These are phyloP conservation scores for Claviceps purpurea DNA, from an alignment of 2,329 filamentous ascomycete species.

Conservation along the genomic window DNA sequence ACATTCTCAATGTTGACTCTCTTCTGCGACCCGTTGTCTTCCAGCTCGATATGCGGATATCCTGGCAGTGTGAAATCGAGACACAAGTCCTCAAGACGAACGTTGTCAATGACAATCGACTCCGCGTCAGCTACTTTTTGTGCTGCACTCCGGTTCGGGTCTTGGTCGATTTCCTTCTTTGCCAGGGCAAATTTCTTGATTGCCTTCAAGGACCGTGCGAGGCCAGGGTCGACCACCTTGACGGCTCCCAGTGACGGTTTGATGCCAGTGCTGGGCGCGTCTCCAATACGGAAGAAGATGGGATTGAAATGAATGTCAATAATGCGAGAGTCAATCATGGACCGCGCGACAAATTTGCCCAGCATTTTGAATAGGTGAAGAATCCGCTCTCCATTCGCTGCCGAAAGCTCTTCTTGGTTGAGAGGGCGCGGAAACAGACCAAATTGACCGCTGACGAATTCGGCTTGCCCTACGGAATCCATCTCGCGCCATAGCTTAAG, in stretches of 20 bases:
- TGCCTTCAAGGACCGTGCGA: constrained; percentile 73
- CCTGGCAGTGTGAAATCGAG: constrained; percentile 93
- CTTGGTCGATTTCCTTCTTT: constrained; percentile 71
- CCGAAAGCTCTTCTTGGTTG: constrained; percentile 59
- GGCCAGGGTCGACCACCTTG: constrained; percentile 72
- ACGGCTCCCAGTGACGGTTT: constrained; percentile 79
- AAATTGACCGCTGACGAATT: constrained; percentile 72
- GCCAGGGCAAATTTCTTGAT: constrained; percentile 76
- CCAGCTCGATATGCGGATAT: constrained; percentile 73
- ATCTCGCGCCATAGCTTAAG: constrained; percentile 93
- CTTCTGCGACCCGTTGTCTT: constrained; percentile 59
- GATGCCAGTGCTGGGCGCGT: constrained; percentile 47
- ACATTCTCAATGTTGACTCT: constrained; percentile 83
- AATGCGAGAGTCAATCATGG: constrained; percentile 96
- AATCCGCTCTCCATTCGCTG: constrained; percentile 74
- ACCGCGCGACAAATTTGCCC: constrained; percentile 92
- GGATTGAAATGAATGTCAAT: constrained; percentile 97
- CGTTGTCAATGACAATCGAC: constrained; percentile 60
- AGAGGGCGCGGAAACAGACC: constrained; percentile 89
- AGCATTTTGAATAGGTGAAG: constrained; percentile 83
- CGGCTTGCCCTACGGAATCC: constrained; percentile 56
- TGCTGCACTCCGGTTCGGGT: constrained; percentile 47
- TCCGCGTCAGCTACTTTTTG: constrained; percentile 61
- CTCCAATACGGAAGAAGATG: constrained; percentile 90
- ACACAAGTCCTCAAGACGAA: constrained; percentile 70